Conservation (phyloP, 345 rosid genomes). For the Raphanus raphanistrum region DNA sequence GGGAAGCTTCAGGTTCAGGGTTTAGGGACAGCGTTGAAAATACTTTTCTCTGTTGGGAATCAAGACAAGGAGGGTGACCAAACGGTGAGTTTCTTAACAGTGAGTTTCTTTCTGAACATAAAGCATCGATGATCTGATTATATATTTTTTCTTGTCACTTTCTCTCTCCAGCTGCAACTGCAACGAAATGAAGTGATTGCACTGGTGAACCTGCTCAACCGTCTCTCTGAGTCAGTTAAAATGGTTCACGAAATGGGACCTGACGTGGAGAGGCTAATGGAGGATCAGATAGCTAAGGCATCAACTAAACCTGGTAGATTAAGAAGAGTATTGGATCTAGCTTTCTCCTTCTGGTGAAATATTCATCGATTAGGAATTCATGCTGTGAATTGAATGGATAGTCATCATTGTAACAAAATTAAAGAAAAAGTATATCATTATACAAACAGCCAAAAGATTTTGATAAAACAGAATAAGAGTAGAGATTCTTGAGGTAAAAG, state of each 20-base stretch:
- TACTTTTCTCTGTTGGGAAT: slow-evolving; percentile 80
- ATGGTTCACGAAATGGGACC: slow-evolving; percentile 57
- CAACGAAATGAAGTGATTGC: slow-evolving; percentile 72
- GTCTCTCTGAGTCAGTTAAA: slow-evolving; percentile 60
- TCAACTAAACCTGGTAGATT: slow-evolving; percentile 26
- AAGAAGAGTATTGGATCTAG: slow-evolving; percentile 33
- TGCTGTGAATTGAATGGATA: slow-evolving; percentile 13
- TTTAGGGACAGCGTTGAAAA: slow-evolving; percentile 89
- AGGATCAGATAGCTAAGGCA: slow-evolving; percentile 24
- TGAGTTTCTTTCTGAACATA: no score
- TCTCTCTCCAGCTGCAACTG: slow-evolving; percentile 40
- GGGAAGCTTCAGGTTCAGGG: slow-evolving; percentile 99
- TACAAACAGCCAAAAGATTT: slow-evolving; percentile 30
- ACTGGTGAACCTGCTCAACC: slow-evolving; percentile 54
- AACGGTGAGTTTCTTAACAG: slow-evolving; percentile 49
- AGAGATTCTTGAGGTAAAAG: slow-evolving; percentile 5
- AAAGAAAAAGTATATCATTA: neutral
- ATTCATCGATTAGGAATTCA: slow-evolving; percentile 1
- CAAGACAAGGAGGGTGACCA: slow-evolving; percentile 42
- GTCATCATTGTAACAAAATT: slow-evolving; percentile 14
- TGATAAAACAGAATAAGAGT: neutral
- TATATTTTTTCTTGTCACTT: neutral
- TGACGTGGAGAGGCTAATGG: slow-evolving; percentile 47
- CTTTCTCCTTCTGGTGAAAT: slow-evolving; percentile 37
- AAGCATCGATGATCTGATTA: no score